Conservation (phyloP, 495 filamentous ascomycete species). For the Penicillium waksmanii region DNA sequence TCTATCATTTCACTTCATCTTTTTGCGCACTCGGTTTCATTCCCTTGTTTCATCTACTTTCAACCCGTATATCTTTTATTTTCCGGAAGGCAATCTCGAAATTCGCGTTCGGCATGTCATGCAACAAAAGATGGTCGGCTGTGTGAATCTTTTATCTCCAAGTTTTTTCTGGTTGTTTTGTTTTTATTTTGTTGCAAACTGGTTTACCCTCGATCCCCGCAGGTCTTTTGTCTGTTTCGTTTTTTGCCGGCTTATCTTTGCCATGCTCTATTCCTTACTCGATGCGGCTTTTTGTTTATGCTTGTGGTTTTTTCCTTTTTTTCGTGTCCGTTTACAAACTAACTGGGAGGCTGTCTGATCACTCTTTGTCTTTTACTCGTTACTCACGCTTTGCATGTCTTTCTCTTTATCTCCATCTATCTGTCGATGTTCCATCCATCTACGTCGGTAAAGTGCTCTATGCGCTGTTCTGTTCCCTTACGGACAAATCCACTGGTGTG, state of each 20-base stretch:
- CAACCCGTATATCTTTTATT: constrained; percentile 31
- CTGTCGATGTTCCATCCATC: not conserved
- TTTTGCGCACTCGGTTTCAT: constrained; percentile 23
- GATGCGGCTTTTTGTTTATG: constrained; percentile 15
- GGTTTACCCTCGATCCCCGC: not conserved
- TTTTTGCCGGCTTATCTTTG: not conserved
- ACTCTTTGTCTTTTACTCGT: constrained; percentile 26
- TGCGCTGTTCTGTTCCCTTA: too few relatives aligned
- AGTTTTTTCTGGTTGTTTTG: constrained; percentile 12
- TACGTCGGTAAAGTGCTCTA: not conserved
- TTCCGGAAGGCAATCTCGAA: constrained; percentile 30
- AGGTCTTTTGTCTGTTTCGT: constrained; percentile 12
- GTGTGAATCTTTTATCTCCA: constrained; percentile 30
- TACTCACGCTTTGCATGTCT: constrained; percentile 3
- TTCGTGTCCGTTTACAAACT: constrained; percentile 6
- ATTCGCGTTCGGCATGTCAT: constrained; percentile 20
- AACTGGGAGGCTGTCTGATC: constrained; percentile 55
- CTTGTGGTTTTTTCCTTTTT: constrained; percentile 19
- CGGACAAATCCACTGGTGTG: too few relatives aligned
- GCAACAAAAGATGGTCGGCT: constrained; percentile 36
- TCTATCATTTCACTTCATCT: constrained; percentile 32
- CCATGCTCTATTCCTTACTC: constrained; percentile 7
- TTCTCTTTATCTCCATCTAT: not conserved
- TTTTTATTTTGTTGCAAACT: not conserved
- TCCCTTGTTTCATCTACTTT: constrained; percentile 31